Evolutionary conservation across 352 stramenopile species (phyloP).

Genomic region (Pythium folliculosum): DNA sequence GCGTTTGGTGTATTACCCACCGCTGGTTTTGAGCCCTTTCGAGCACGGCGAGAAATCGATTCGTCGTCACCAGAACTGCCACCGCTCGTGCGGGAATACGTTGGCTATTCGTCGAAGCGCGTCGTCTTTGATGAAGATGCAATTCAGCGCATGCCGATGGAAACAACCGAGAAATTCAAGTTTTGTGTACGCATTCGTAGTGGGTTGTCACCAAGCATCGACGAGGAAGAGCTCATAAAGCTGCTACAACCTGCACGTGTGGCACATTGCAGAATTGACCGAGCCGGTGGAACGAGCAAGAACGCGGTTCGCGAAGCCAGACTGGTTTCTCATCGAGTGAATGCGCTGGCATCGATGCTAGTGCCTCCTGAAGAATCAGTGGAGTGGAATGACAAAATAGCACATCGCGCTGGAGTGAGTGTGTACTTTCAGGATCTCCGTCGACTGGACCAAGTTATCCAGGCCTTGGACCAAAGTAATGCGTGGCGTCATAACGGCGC

Average conservation of each 20-base stretch:
- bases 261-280: conserved; percentile 1
- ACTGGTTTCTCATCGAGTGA: not conserved
- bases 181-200: conserved; percentile 14
- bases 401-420: conserved; percentile 14
- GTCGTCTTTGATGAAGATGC: conserved; percentile 9
- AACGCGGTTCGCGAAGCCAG: not conserved
- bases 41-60: not conserved
- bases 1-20: conserved; percentile 5
- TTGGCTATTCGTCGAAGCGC: not conserved
- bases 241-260: not conserved
- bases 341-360: not conserved
- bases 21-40: not conserved
- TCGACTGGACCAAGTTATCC: not conserved
- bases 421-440: conserved; percentile 15
- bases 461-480: not conserved
- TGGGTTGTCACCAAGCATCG: conserved; percentile 1
- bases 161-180: not conserved
- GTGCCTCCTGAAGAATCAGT: not conserved
- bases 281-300: not conserved
- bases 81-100: not conserved
- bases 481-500: conserved; percentile 6
- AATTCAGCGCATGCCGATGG: not conserved
- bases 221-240: conserved; percentile 7
- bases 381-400: conserved; percentile 11
- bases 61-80: conserved; percentile 3